These are phyloP conservation scores for Breviolum minutum DNA, from an alignment of 73 alveolate genomes.

Conservation along the genomic window DNA sequence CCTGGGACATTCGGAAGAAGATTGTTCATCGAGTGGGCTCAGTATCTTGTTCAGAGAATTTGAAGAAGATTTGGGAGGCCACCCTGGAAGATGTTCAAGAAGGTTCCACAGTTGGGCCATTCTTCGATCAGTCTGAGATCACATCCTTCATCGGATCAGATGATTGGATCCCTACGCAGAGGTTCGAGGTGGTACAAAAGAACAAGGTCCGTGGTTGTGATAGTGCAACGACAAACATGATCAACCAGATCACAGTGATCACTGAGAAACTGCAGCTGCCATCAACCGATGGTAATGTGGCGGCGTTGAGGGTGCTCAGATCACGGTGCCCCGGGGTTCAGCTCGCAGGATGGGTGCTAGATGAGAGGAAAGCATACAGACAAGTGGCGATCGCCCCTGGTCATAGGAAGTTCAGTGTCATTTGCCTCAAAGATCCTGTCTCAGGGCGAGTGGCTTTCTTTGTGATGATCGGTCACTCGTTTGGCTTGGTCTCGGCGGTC, in stretches of 20 bases:
- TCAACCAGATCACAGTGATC: no score
- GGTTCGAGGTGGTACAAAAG: not conserved
- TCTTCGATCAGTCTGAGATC: not conserved
- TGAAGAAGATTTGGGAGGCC: conserved; percentile 3
- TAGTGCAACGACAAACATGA: conserved; percentile 1
- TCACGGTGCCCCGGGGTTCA: not conserved
- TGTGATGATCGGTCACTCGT: no score
- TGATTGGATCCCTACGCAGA: conserved; percentile 17
- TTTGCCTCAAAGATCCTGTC: no score
- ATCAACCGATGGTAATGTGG: conserved; percentile 25
- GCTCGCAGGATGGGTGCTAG: conserved; percentile 38
- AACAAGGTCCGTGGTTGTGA: not conserved
- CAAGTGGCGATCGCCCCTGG: no score
- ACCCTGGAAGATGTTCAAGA: conserved; percentile 9
- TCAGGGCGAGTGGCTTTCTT: no score
- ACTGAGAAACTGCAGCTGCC: no score
- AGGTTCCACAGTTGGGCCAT: conserved; percentile 1
- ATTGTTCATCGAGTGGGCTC: not conserved
- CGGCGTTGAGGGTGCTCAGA: not conserved
- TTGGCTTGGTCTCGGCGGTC: no score
- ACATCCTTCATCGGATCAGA: not conserved
- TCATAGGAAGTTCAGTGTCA: no score
- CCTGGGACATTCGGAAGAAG: not conserved
- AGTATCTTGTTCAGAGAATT: not conserved
- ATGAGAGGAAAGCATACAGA: conserved; percentile 55